Evolutionary conservation across 306 rosid genomes (phyloP).

Genomic region (Gillenia trifoliata): DNA sequence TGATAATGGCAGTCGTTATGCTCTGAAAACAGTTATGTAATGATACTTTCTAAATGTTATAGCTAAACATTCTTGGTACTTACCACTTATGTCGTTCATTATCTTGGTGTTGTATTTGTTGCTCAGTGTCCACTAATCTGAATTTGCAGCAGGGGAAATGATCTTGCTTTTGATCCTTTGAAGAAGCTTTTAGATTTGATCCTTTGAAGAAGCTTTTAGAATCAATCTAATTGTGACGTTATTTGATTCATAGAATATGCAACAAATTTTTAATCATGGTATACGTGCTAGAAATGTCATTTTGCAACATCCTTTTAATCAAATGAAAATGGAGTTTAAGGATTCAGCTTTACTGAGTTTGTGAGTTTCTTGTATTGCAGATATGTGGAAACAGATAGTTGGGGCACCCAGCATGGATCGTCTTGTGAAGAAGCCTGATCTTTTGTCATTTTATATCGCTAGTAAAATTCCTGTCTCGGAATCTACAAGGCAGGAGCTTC

Average conservation of each 20-base stretch:
- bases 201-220: background rate
- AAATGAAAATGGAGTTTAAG: background rate
- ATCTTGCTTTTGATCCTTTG: background rate
- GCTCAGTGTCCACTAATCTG: background rate
- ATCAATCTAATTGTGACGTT: too few relatives aligned
- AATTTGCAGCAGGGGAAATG: background rate
- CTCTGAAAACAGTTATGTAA: background rate
- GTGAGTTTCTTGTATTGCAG: slow-evolving; percentile 33
- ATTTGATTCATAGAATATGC: background rate
- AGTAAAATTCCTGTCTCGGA: slow-evolving; percentile 96
- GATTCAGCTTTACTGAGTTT: background rate
- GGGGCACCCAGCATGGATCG: slow-evolving; percentile 78
- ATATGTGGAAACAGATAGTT: slow-evolving; percentile 85
- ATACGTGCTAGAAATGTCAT: background rate
- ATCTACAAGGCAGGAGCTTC: slow-evolving; percentile 90
- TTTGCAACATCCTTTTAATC: background rate
- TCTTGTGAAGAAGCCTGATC: slow-evolving; percentile 73
- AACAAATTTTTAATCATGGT: background rate
- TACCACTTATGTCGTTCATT: too few relatives aligned
- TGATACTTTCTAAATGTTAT: background rate
- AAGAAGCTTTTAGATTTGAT: background rate
- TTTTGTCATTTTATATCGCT: slow-evolving; percentile 79
- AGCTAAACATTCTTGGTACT: background rate
- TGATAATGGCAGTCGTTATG: background rate
- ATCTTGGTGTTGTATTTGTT: too few relatives aligned